phyloP scores from a whole-genome alignment of 2,329 filamentous ascomycete species.

The Microsporum audouinii region DNA sequence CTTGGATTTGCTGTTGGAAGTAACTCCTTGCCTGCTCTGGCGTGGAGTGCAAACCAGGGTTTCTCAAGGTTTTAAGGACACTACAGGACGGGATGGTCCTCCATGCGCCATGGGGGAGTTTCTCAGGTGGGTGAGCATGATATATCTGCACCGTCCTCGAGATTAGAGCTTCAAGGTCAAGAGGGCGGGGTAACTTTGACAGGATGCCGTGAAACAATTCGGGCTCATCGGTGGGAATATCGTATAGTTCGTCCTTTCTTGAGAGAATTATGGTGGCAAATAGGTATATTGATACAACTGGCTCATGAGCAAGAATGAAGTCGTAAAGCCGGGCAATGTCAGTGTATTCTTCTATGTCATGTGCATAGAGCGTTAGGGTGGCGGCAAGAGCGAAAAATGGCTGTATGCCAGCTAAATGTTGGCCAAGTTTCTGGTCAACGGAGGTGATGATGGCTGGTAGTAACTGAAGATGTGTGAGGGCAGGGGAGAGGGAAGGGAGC shows the following conservation, averaged over 20 bases:
- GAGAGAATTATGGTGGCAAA: slow-evolving; percentile 80
- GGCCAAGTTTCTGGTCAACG: slow-evolving; percentile 59
- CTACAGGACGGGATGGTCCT: slow-evolving; percentile 59
- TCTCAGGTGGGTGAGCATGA: slow-evolving; percentile 56
- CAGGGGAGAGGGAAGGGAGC: slow-evolving; percentile 74
- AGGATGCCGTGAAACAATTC: slow-evolving; percentile 87
- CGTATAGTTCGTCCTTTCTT: slow-evolving; percentile 72
- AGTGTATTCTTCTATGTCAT: slow-evolving; percentile 82
- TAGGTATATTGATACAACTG: slow-evolving; percentile 81
- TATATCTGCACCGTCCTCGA: slow-evolving; percentile 53
- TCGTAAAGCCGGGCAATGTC: slow-evolving; percentile 89
- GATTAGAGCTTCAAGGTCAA: slow-evolving; percentile 72
- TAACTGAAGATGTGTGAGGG: slow-evolving; percentile 72
- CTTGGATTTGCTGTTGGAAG: slow-evolving; percentile 59
- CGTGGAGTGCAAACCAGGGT: slow-evolving; percentile 43
- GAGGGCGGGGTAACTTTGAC: slow-evolving; percentile 69
- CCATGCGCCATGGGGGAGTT: slow-evolving; percentile 56
- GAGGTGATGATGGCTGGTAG: slow-evolving; percentile 68
- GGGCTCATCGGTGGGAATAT: slow-evolving; percentile 68
- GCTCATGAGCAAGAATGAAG: slow-evolving; percentile 73
- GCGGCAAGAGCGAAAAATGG: slow-evolving; percentile 92
- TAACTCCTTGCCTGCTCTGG: slow-evolving; percentile 54
- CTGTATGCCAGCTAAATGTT: slow-evolving; percentile 63
- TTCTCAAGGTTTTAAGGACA: slow-evolving; percentile 71
- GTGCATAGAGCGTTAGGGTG: slow-evolving; percentile 89